Evolutionary conservation across 2,329 filamentous ascomycete species (phyloP).

Genomic region (Metarhizium robertsii): DNA sequence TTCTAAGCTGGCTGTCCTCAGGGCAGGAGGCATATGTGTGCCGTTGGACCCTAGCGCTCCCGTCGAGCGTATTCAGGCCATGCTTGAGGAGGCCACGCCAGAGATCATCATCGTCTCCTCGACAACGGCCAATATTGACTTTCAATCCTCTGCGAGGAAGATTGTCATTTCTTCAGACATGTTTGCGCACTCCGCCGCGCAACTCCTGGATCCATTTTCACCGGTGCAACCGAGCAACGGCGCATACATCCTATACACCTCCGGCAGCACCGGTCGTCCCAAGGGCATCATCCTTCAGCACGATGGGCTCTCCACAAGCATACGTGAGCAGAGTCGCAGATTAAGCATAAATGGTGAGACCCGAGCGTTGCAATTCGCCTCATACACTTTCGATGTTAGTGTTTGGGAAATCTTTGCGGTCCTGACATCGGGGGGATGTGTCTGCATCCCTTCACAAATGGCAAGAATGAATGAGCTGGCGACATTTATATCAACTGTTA

Average conservation of each 20-base stretch:
- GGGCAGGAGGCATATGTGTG: constrained; percentile 10
- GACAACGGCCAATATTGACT: neutral
- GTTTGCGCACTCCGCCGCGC: no score
- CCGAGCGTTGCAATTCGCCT: constrained; percentile 7
- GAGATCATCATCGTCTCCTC: neutral
- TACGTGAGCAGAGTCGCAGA: neutral
- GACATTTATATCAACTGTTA: neutral
- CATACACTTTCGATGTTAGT: constrained; percentile 7
- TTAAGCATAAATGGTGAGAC: neutral
- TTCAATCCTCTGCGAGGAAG: no score
- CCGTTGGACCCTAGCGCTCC: constrained; percentile 8
- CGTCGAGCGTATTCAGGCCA: neutral
- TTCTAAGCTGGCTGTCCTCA: constrained; percentile 9
- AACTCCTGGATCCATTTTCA: neutral
- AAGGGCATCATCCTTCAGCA: constrained; percentile 6
- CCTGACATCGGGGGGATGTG: constrained; percentile 3
- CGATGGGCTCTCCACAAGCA: neutral
- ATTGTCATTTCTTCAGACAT: no score
- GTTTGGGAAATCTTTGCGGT: constrained; percentile 7
- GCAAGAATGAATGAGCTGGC: neutral
- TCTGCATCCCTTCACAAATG: constrained; percentile 7
- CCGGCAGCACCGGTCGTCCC: neutral
- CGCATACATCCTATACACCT: neutral
- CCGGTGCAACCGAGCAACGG: neutral
- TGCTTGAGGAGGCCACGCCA: neutral